Percentiles rank a stretch among this genome's conserved stretches.
phyloP scores from a whole-genome alignment of 1,284 basidiomycete genomes.

The Rhodotorula glutinis region DNA sequence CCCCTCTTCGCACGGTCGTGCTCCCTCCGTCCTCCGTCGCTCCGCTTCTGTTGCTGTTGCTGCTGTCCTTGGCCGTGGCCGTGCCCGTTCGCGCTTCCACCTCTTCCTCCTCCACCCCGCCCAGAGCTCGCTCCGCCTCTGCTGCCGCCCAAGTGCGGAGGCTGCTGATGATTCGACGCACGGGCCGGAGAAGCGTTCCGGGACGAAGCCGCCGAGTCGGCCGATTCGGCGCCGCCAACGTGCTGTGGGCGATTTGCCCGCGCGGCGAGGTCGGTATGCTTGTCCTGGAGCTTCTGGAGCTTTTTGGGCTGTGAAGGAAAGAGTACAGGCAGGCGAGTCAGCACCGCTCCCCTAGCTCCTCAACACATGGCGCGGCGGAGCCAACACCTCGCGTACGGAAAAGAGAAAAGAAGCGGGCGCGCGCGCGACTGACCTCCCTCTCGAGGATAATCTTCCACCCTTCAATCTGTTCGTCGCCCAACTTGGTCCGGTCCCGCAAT shows the following conservation, averaged over 20 bases:
- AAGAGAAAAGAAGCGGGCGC: conserved; percentile 10
- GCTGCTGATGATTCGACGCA: too few relatives aligned
- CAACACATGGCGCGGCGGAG: too few relatives aligned
- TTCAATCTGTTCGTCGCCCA: conserved; percentile 76
- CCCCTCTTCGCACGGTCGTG: conserved; percentile 50
- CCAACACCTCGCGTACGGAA: not conserved
- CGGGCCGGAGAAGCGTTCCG: not conserved
- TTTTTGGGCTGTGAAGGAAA: conserved; percentile 1
- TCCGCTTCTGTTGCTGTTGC: conserved; percentile 12
- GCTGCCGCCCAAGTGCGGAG: not conserved
- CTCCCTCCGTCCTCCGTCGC: conserved; percentile 43
- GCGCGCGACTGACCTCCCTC: conserved; percentile 63
- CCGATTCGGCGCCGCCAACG: not conserved
- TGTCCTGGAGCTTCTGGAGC: conserved; percentile 13
- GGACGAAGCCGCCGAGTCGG: not conserved
- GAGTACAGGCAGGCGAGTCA: too few relatives aligned
- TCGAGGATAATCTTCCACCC: conserved; percentile 85
- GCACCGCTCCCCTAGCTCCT: too few relatives aligned
- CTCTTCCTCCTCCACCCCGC: conserved; percentile 8
- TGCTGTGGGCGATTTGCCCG: not conserved
- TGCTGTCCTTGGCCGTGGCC: not conserved
- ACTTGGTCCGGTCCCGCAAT: conserved; percentile 65
- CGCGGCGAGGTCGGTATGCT: conserved; percentile 16
- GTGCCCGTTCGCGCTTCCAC: conserved; percentile 15
- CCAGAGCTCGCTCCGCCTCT: not conserved